phyloP scores from a whole-genome alignment of 441 rosid genomes.

The Adansonia madagascariensis region DNA sequence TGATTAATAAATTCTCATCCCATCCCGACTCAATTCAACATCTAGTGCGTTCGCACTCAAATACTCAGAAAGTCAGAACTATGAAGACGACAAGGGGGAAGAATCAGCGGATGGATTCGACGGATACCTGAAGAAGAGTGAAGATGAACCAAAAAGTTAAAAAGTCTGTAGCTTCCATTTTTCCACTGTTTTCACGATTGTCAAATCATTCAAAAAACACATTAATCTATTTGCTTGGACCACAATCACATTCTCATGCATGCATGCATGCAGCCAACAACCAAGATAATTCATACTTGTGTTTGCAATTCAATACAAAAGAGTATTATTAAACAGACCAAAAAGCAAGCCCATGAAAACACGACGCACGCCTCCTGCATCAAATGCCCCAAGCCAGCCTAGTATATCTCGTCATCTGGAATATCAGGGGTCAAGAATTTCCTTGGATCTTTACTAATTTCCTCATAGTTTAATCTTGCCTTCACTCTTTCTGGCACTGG shows the following conservation, averaged over 20 bases:
- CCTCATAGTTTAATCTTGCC: slow-evolving; percentile 57
- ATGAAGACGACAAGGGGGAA: too few relatives aligned
- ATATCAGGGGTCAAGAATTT: slow-evolving; percentile 84
- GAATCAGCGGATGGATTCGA: too few relatives aligned
- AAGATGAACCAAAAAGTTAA: not conserved
- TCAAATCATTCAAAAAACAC: not conserved
- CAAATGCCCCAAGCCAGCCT: slow-evolving; percentile 26
- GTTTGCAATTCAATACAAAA: not conserved
- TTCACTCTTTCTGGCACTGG: slow-evolving; percentile 81
- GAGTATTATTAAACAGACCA: not conserved
- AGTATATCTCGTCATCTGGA: slow-evolving; percentile 85
- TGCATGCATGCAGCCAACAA: not conserved
- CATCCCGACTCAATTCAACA: too few relatives aligned
- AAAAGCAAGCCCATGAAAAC: not conserved
- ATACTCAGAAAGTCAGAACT: too few relatives aligned
- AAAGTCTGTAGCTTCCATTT: not conserved
- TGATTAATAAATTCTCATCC: too few relatives aligned
- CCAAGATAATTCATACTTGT: not conserved
- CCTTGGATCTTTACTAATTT: slow-evolving; percentile 68
- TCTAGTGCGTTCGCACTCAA: too few relatives aligned
- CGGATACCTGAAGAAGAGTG: not conserved
- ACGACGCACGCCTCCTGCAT: not conserved
- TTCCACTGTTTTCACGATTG: not conserved
- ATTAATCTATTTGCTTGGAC: not conserved
- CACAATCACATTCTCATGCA: not conserved